Evolutionary conservation across 306 rosid species (phyloP), one percentile per base, ranked within the genome.

Genomic region (Erythrophleum fordii): DNA sequence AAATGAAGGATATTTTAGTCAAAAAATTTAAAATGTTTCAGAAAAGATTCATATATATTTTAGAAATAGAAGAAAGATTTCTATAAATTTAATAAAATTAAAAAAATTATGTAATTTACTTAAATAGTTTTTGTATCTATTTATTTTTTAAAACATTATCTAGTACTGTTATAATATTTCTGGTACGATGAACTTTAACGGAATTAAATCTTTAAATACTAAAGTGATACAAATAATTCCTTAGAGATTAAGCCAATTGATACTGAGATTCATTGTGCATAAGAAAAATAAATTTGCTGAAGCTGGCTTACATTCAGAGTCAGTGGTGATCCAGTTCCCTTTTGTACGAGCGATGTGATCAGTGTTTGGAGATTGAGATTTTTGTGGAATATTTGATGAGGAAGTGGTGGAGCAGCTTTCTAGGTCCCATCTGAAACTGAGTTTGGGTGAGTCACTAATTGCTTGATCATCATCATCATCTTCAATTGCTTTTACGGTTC

Each of bases 311-410:
- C 95, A 91, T 82, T 93, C 95, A 29, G 91, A 86, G 41, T 91
- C 92, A 11, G 94, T 88, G 46, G 95, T 93, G 82, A 93, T 90
- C 98, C 97, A 93, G 46, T 90, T 87, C 64, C 87, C 97, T 51
- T 69, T 83, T 82, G 80, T 87, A 3, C 81, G 71, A 53, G 74
- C 61, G 81, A 26, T 31, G 17, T 67, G 82, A 28, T 73, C 77
- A 42, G 66, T 34, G 22, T 77, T 77, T 34, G 72, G 66, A 66
- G 69, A 46, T 37, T 76, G 18, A 16, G 45, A 11, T 0, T 13
- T 70, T 67, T 76, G 77, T 61, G 59, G 87, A 49, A 59, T 81
- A 26, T 81, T 69, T 78, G 80, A 66, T 5, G 86, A 86, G 37
- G 89, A 78, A 72, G 87, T 69, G 42, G 89, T 81, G 82, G 87